Base-by-base conservation (phyloP, 257 asterid genomes). In the Paraleonurus japonicus region DNA sequence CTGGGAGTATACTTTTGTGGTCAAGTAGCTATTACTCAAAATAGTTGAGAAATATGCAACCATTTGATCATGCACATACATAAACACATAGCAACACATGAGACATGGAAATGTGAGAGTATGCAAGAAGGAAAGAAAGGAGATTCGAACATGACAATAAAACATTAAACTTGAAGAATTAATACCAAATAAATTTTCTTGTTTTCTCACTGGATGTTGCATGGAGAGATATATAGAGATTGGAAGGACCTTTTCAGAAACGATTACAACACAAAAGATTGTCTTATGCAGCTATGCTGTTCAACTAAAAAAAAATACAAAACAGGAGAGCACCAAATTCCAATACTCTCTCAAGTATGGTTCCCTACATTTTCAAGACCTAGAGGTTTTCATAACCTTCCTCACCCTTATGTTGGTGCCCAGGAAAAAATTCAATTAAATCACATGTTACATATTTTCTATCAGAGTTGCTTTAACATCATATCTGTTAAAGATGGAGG, bases 1-100 rank as follows among this genome's bases (percentile, higher is more conserved):
- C 60, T 15, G 60, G 20, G 35, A 43, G n/a, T 58, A 45, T 19
- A 33, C 26, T 33, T 28, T 26, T 30, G 27, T 37, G 8, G 19
- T 32, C 57, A 45, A 22, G 16, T 23, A 64, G 50, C 50, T 55
- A 43, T 24, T 70, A 61, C 32, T 41, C 33, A 65, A 35, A 19
- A 50, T 35, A 75, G 59, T 71, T 66, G 45, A 23, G 41, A 71
- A 48, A 23, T 47, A 43, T 26, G 22, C 39, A 27, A 73, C 43
- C 39, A 76, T 19, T 64, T 69, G 41, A 24, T 67, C 78, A 8
- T 54, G 75, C 55, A 75, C 35, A 43, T 57, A 37, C 32, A 45
- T 30, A 33, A 65, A 51, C 17, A 63, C 48, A 58, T 23, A 59
- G 53, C 30, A 28, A 35, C 15, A 39, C 60, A 30, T 24, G 48